A percentile compares a stretch with the other conserved stretches of the same genome.
Conservation (phyloP, 2,329 filamentous ascomycete genomes). For the Colletotrichum sp. region DNA sequence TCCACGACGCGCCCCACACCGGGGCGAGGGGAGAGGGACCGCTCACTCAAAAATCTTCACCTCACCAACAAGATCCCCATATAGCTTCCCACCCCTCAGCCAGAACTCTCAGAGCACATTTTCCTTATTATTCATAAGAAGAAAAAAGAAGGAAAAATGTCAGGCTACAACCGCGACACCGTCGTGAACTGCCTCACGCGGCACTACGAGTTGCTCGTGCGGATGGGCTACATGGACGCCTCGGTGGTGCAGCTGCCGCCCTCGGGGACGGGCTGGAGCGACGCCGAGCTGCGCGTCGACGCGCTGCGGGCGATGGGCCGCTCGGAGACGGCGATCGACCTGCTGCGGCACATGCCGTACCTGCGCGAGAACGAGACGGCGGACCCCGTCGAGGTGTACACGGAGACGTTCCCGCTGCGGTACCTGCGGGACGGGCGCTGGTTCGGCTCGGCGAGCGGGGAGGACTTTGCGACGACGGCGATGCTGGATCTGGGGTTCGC, state of each 20-base stretch:
- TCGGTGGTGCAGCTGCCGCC: slow-evolving; percentile 3
- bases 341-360: slow-evolving; percentile 16
- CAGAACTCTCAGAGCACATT: background rate
- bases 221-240: slow-evolving; percentile 14
- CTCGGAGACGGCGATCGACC: slow-evolving; percentile 14
- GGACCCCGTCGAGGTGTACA: slow-evolving; percentile 11
- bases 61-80: background rate
- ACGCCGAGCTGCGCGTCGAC: slow-evolving; percentile 16
- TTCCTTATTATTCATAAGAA: background rate
- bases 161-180: background rate
- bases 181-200: slow-evolving; percentile 13
- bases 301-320: slow-evolving; percentile 21
- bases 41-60: slow-evolving; percentile 9
- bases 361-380: slow-evolving; percentile 12
- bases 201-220: slow-evolving; percentile 18
- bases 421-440: slow-evolving; percentile 18
- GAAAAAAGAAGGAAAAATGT: background rate
- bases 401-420: slow-evolving; percentile 17
- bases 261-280: slow-evolving; percentile 10
- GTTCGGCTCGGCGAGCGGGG: background rate
- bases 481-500: slow-evolving; percentile 14
- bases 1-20: slow-evolving; percentile 9
- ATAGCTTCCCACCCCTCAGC: background rate
- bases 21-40: background rate
- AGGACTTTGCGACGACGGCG: background rate